Conservation (phyloP, 495 filamentous ascomycete genomes). For the Acidomyces sp. region DNA sequence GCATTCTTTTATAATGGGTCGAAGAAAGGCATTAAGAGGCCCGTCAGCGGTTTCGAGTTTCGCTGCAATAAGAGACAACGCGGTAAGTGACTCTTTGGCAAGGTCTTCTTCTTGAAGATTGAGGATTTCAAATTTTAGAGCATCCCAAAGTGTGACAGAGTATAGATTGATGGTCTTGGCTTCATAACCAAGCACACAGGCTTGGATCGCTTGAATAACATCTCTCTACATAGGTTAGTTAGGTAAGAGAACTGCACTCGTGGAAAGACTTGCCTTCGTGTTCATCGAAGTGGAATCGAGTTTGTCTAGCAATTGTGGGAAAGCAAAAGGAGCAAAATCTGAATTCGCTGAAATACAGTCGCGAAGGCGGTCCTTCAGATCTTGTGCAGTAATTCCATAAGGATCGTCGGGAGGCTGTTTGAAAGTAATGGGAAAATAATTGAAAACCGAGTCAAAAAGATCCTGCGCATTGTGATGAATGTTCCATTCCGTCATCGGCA, state of each 20-base stretch:
- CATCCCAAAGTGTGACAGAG: conserved; percentile 59
- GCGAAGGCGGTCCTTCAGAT: conserved; percentile 56
- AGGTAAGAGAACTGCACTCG: not conserved
- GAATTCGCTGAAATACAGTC: conserved; percentile 56
- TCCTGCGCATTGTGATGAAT: conserved; percentile 45
- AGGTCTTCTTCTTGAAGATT: conserved; percentile 61
- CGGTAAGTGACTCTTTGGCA: conserved; percentile 45
- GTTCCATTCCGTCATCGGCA: conserved; percentile 63
- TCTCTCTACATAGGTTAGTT: conserved; percentile 45
- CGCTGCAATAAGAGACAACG: conserved; percentile 42
- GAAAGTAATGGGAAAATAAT: conserved; percentile 71
- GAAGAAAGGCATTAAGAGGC: conserved; percentile 46
- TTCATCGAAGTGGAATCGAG: conserved; percentile 62
- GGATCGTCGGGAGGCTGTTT: conserved; percentile 62
- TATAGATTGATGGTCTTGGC: conserved; percentile 51
- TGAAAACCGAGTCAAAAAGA: conserved; percentile 61
- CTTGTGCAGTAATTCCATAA: conserved; percentile 60
- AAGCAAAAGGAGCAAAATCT: conserved; percentile 55
- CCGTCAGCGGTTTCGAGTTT: conserved; percentile 41
- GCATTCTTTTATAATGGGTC: conserved; percentile 54
- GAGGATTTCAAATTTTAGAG: conserved; percentile 64
- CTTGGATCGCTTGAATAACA: conserved; percentile 51
- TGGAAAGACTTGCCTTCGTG: conserved; percentile 58
- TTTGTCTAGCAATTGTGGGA: conserved; percentile 60
- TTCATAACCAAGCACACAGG: conserved; percentile 49